These are phyloP conservation scores for Alternaria sp. DNA, from an alignment of 2,329 filamentous ascomycete genomes.

Conservation along the genomic window DNA sequence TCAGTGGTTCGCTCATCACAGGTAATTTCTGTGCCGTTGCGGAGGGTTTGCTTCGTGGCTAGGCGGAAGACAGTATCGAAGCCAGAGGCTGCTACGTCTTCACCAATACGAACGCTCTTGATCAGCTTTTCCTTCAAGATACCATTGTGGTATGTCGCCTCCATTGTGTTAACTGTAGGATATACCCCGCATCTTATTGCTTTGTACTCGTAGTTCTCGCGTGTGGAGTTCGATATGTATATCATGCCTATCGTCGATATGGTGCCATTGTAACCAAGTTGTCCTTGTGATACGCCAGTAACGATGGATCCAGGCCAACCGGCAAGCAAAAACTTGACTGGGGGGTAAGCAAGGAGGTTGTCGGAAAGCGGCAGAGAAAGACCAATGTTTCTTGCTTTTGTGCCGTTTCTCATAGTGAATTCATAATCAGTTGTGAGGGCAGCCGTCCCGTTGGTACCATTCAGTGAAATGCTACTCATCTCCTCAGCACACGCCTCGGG, in stretches of 20 bases:
- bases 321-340: not conserved
- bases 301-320: constrained; percentile 2
- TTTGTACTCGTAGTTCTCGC: not conserved
- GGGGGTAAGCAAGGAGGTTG: not conserved
- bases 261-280: not conserved
- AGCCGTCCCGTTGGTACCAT: not conserved
- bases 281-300: not conserved
- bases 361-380: not conserved
- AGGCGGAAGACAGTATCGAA: no score
- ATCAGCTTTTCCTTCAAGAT: no score
- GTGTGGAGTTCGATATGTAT: not conserved
- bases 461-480: not conserved
- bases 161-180: no score
- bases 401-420: not conserved
- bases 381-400: not conserved
- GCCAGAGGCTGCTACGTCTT: no score
- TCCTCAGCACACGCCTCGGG: no score
- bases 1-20: no score
- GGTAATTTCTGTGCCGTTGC: no score
- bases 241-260: constrained; percentile 2
- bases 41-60: no score
- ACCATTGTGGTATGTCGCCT: no score
- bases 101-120: no score
- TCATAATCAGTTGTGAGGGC: not conserved
- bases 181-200: no score